Percentiles rank a stretch among this genome's conserved stretches.
Evolutionary conservation across 208 protist species (phyloP).

Genomic region (Trypanosoma platydactyli): DNA sequence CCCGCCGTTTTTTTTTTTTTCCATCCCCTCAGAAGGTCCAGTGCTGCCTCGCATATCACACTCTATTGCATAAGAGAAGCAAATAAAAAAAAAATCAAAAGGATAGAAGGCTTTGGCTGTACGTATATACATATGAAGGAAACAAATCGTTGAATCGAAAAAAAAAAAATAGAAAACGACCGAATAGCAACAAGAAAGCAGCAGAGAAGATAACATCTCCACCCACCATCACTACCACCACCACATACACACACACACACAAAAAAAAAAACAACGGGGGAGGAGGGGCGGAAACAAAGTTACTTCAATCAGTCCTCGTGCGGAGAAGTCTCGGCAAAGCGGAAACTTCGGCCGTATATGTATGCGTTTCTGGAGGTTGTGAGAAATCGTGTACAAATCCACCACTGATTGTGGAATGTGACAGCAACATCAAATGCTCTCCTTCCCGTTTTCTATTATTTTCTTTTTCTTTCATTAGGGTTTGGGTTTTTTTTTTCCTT

Average conservation of each 20-base stretch:
- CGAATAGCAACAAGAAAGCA: not conserved
- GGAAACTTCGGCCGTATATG: too few species aligned
- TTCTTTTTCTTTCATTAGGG: not conserved
- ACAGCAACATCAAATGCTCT: too few species aligned
- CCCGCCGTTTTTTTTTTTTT: not conserved
- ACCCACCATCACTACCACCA: too few species aligned
- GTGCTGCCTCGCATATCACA: not conserved
- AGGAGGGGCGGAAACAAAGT: too few species aligned
- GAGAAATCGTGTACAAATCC: too few species aligned
- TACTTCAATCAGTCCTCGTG: too few species aligned
- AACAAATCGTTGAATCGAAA: not conserved
- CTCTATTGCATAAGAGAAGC: not conserved
- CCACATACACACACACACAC: constrained; percentile 13
- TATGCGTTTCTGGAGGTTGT: too few species aligned
- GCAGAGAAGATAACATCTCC: constrained; percentile 22
- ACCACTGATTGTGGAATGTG: too few species aligned
- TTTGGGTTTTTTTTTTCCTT: not conserved
- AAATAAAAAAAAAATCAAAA: constrained; percentile 1
- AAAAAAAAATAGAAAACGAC: constrained; percentile 3
- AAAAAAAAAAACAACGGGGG: too few species aligned
- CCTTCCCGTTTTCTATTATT: not conserved
- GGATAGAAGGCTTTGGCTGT: not conserved
- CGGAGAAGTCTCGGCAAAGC: too few species aligned
- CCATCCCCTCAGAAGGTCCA: not conserved
- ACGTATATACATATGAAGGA: not conserved